Base-by-base conservation (phyloP, 306 rosid species). In the Inga oerstediana region DNA sequence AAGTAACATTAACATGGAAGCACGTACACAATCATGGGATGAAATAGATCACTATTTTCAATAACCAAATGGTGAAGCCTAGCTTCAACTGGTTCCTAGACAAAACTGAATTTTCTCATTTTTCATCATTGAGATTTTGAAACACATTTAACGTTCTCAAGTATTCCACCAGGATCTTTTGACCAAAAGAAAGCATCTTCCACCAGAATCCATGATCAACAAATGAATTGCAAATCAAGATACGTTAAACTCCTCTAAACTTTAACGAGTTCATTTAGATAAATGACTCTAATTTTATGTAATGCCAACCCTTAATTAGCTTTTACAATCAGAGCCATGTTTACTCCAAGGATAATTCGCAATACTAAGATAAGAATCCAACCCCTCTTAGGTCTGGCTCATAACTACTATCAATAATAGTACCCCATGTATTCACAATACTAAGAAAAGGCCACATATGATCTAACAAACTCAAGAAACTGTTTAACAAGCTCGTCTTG, bases 1-100 rank as follows among this genome's bases (percentile, higher is more conserved):
- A 70, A 74, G 84, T 64, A 48, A 79, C 70, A 71, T 44, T 11
- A 80, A 62, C 75, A 72, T 76, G 67, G 79, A 68, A 78, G 54
- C 72, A 58, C 82, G 56, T 32, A 46, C 46, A 27, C 77, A 61
- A 64, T 86, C 56, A 61, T 54, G 71, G 75, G 30, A 35, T 19
- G 24, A 69, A 58, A 69, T 20, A 79, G 35, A 59, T 75, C 68
- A 78, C 78, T 78, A 73, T 49, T 80, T 58, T 32, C 74, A 77
- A 74, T 41, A 77, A 44, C 59, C 71, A 62, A 67, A 79, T 39
- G 73, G 69, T 61, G 59, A 56, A 80, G 73, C 3, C 9, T 20
- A 70, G 2, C 44, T 69, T 70, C 74, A 70, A 41, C 52, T 70
- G 74, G 75, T 70, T 35, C 46, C 15, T 27, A 24, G 51, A 44